Percentiles rank a stretch among this genome's conserved stretches.
These are phyloP conservation scores for Solanum paucissectum DNA, from an alignment of 257 asterid species.

Conservation along the genomic window DNA sequence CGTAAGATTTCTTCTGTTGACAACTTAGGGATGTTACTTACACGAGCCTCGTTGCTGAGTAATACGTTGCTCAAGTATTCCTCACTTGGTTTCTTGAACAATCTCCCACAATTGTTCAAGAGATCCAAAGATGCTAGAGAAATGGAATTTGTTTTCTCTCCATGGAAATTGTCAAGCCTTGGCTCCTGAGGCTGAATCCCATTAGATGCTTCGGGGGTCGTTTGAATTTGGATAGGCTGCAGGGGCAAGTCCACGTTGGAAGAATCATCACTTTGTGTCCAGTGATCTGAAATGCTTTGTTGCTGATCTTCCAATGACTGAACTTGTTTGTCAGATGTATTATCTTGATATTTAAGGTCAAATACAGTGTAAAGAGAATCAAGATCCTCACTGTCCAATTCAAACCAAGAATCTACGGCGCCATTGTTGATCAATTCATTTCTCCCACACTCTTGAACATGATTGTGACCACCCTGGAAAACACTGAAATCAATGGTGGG, in stretches of 20 bases:
- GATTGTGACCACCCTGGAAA: neutral
- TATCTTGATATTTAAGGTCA: neutral
- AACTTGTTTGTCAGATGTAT: neutral
- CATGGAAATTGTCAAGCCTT: neutral
- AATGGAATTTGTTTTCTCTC: conserved; percentile 10
- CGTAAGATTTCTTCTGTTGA: conserved; percentile 39
- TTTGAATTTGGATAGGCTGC: neutral
- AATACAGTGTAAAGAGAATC: neutral
- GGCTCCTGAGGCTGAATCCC: neutral
- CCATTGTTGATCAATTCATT: neutral
- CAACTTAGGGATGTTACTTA: conserved; percentile 3
- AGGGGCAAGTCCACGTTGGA: neutral
- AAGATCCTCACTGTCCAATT: neutral
- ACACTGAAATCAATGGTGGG: neutral
- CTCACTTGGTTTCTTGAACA: conserved; percentile 8
- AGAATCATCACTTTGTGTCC: neutral
- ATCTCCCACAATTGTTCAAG: conserved; percentile 20
- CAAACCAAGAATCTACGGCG: neutral
- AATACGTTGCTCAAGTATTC: neutral
- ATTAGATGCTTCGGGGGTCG: neutral
- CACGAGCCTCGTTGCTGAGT: neutral
- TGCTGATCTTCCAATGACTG: neutral
- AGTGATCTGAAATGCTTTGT: neutral
- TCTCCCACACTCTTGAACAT: neutral
- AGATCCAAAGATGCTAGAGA: conserved; percentile 24